Conservation (phyloP, 306 rosid genomes). For the Notholithocarpus densiflorus region DNA sequence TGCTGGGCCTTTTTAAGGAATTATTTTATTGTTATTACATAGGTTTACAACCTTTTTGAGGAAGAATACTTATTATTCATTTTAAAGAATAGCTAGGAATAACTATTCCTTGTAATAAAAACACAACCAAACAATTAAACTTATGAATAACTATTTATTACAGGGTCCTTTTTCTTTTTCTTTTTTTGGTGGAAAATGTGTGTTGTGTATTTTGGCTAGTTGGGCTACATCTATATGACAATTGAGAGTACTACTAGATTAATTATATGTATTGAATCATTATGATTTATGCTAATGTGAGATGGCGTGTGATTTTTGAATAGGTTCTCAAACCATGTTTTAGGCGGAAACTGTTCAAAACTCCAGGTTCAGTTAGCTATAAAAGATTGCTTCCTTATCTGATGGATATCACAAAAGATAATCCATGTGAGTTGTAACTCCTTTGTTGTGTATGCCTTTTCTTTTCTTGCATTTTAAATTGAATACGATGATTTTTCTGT, state of each 20-base stretch:
- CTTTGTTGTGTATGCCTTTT: neutral
- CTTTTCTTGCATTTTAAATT: neutral
- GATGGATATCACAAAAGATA: slow-evolving; percentile 26
- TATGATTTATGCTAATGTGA: neutral
- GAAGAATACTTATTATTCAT: too few relatives aligned
- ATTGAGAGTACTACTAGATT: neutral
- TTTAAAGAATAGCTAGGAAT: too few relatives aligned
- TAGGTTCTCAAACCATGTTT: slow-evolving; percentile 57
- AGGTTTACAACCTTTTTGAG: too few relatives aligned
- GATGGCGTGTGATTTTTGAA: slow-evolving; percentile 21
- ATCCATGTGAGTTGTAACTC: slow-evolving; percentile 37
- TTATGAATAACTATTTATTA: too few relatives aligned
- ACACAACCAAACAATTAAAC: too few relatives aligned
- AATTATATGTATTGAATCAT: neutral
- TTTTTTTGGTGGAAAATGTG: too few relatives aligned
- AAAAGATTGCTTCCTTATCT: slow-evolving; percentile 66
- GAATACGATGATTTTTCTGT: neutral
- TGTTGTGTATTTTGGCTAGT: neutral
- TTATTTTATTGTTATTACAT: too few relatives aligned
- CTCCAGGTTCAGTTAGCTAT: slow-evolving; percentile 72
- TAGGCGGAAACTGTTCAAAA: slow-evolving; percentile 56
- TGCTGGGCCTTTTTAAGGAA: too few relatives aligned
- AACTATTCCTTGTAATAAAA: too few relatives aligned
- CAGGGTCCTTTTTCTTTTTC: too few relatives aligned
- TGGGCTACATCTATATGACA: neutral